Percentiles rank a stretch among this genome's conserved stretches.
These are phyloP conservation scores for Neofusicoccum cordaticola DNA, from an alignment of 2,329 filamentous ascomycete genomes.

Conservation along the genomic window DNA sequence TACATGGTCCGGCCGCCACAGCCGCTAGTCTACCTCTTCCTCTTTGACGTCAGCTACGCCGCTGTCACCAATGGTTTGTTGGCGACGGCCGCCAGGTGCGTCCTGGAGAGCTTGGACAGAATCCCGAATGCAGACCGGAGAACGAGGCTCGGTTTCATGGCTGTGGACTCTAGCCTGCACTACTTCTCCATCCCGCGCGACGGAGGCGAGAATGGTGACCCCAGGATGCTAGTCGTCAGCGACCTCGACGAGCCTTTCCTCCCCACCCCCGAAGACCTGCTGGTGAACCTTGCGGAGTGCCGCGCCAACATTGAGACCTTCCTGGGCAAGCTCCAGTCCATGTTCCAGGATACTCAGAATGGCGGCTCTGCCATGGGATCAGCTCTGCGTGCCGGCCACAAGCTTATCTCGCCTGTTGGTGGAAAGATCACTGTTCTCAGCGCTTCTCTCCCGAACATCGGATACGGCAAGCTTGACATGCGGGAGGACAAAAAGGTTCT, in stretches of 20 bases:
- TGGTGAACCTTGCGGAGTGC: constrained; percentile 86
- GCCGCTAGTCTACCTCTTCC: constrained; percentile 90
- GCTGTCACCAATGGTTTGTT: constrained; percentile 86
- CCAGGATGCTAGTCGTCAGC: constrained; percentile 89
- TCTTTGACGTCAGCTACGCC: constrained; percentile 90
- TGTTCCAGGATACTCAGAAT: constrained; percentile 95
- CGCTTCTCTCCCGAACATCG: constrained; percentile 84
- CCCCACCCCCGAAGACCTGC: constrained; percentile 84
- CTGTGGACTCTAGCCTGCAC: constrained; percentile 89
- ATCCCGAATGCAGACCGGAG: constrained; percentile 97
- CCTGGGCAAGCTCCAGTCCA: constrained; percentile 83
- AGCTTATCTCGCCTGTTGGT: constrained; percentile 88
- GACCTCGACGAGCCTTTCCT: constrained; percentile 96
- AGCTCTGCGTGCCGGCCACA: constrained; percentile 87
- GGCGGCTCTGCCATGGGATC: constrained; percentile 92
- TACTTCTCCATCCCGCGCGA: constrained; percentile 96
- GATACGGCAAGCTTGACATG: constrained; percentile 85
- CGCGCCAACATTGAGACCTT: constrained; percentile 89
- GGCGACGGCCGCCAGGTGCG: constrained; percentile 88
- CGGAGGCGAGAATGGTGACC: constrained; percentile 76
- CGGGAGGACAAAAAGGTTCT: constrained; percentile 94
- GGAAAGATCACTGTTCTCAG: constrained; percentile 93
- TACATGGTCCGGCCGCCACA: constrained; percentile 99
- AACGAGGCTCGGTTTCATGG: constrained; percentile 90
- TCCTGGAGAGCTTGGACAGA: constrained; percentile 88